These are phyloP conservation scores for Teunomyces cretensis DNA, from an alignment of 805 yeast genomes.

Conservation along the genomic window DNA sequence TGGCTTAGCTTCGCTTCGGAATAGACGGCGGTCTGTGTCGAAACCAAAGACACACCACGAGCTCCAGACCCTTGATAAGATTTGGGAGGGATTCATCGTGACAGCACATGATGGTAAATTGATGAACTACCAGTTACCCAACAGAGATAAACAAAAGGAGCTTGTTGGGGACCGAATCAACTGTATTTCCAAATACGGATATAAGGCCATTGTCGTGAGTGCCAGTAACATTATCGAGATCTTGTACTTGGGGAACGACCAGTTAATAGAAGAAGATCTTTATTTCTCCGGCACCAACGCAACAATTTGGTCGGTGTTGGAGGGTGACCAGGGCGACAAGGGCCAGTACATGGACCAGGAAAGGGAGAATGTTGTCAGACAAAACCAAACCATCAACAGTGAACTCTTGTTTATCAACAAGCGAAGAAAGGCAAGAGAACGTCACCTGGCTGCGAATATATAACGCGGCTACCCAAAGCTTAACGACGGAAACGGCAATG, in stretches of 20 bases:
- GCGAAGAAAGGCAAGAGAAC: conserved; percentile 21
- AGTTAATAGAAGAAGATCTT: conserved; percentile 59
- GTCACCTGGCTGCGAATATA: neutral
- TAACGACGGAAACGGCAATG: neutral
- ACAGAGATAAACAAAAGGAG: conserved; percentile 38
- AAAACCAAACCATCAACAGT: conserved; percentile 28
- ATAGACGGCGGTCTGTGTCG: conserved; percentile 10
- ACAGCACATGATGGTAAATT: conserved; percentile 62
- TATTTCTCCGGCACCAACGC: conserved; percentile 42
- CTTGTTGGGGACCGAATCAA: conserved; percentile 56
- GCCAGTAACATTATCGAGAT: conserved; percentile 75
- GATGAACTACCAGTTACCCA: conserved; percentile 56
- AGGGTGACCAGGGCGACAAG: neutral
- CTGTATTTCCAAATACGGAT: conserved; percentile 70
- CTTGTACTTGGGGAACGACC: conserved; percentile 73
- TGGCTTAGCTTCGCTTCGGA: conserved; percentile 20
- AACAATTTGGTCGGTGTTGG: conserved; percentile 22
- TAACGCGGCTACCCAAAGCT: neutral
- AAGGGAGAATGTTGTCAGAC: conserved; percentile 6
- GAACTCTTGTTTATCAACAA: conserved; percentile 55
- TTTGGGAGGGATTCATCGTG: conserved; percentile 83
- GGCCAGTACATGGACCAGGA: conserved; percentile 8
- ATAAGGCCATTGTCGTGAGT: conserved; percentile 70
- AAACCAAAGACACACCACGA: neutral
- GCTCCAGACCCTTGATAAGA: conserved; percentile 9